Base-by-base conservation (phyloP, 2,329 filamentous ascomycete genomes). In the Mariannaea sp. region DNA sequence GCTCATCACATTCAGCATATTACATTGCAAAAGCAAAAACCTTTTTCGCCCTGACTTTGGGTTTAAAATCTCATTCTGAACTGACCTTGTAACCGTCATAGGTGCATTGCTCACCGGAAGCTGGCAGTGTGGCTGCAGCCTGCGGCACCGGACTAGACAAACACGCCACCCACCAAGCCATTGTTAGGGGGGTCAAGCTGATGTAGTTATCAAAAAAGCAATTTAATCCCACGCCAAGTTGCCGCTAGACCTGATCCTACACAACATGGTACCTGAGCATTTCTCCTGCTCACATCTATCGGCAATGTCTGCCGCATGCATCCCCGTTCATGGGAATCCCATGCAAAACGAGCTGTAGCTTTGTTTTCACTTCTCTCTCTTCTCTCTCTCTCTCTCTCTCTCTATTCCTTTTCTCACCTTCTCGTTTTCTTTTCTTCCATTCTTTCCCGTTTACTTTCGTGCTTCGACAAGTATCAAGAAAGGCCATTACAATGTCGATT, bases 271-370 rank as follows among this genome's bases (percentile, higher is more conserved):
- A 27, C 46, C 35, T 56, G 24, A 8, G 38, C 47, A 32, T 33
- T 35, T n/a, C 33, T 42, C 19, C 24, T 32, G 19, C 16, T n/a
- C n/a, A n/a, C n/a, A 7, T 14, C 13, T 5, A 3, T 27, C 20
- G 13, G 43, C 36, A 49, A 40, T 42, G 47, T 16, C 39, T 42
- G 27, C 39, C 16, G 12, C 47, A 12, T 22, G 30, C 30, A 43
- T 50, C 33, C 24, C 24, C n/a, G 22, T 39, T 55, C 50, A 24
- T 57, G 58, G 57, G 55, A 59, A 44, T 57, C 46, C 24, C 30
- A 41, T 39, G 49, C 54, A 39, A 41, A 49, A 33, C 16, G 22
- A 35, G 33, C 30, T 32, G 46, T 53, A 51, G 19, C 20, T 47
- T 60, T 3, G 6, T 12, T 26, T 20, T 48, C 13, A 17, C 17